Percentiles rank a stretch among this genome's conserved stretches.
These are phyloP conservation scores for Nelumbo lutea DNA, from an alignment of 164 flowering plant species.

Conservation along the genomic window DNA sequence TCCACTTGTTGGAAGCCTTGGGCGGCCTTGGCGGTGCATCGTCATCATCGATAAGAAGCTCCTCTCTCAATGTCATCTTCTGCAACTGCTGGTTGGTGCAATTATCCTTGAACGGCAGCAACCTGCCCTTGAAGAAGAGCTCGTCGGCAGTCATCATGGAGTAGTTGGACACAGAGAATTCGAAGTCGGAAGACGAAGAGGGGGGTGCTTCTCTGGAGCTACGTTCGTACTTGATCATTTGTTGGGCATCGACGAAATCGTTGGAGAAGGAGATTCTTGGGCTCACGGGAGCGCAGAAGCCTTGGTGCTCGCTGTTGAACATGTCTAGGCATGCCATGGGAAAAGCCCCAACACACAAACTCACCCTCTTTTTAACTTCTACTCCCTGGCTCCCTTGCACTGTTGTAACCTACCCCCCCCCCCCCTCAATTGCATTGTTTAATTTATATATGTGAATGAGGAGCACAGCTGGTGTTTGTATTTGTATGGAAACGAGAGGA, in stretches of 20 bases:
- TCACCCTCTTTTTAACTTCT: constrained; percentile 8
- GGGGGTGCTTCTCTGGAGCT: constrained; percentile 43
- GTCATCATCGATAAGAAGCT: constrained; percentile 42
- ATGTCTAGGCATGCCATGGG: constrained; percentile 67
- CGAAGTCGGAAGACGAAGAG: constrained; percentile 56
- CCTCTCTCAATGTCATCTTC: constrained; percentile 56
- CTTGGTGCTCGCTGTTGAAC: constrained; percentile 61
- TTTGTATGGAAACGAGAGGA: constrained; percentile 19
- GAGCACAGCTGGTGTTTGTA: constrained; percentile 17
- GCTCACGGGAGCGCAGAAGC: constrained; percentile 35
- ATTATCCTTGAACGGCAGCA: constrained; percentile 56
- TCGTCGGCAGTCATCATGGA: constrained; percentile 65
- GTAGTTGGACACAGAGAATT: constrained; percentile 47
- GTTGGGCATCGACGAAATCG: constrained; percentile 53
- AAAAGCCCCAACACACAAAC: constrained; percentile 3
- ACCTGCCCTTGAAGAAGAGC: constrained; percentile 58
- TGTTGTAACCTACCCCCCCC: constrained; percentile 8
- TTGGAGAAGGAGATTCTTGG: constrained; percentile 88
- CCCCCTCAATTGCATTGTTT: too few species aligned
- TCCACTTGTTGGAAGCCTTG: constrained; percentile 52
- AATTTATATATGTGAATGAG: too few species aligned
- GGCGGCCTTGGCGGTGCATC: constrained; percentile 26
- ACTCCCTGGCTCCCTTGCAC: constrained; percentile 10
- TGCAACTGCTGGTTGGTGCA: constrained; percentile 16
- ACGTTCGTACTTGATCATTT: constrained; percentile 34